A percentile compares a stretch with the other conserved stretches of the same genome.
These are phyloP conservation scores for Phallus indusiatus DNA, from an alignment of 768 basidiomycete genomes.

Conservation along the genomic window DNA sequence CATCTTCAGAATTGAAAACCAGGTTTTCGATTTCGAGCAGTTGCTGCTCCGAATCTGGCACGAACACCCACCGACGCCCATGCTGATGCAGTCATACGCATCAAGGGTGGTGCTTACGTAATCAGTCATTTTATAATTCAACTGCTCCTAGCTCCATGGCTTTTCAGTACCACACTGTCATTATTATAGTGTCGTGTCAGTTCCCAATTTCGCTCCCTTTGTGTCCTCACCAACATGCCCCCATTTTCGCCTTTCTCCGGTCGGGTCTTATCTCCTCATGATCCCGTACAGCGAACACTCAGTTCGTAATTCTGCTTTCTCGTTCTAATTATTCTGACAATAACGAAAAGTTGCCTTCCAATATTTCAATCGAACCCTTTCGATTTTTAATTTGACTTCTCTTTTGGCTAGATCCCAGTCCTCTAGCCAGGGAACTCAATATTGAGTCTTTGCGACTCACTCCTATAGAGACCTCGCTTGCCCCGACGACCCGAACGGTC, in stretches of 20 bases:
- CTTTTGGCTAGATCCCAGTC: slow-evolving; percentile 3
- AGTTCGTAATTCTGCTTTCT: neutral
- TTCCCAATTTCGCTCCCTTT: neutral
- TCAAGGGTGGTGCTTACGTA: neutral
- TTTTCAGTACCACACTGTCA: neutral
- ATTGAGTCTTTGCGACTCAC: slow-evolving; percentile 7
- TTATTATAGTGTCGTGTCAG: neutral
- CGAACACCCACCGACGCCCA: too few species aligned
- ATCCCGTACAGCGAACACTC: neutral
- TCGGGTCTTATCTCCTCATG: neutral
- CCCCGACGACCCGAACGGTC: neutral
- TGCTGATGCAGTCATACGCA: neutral
- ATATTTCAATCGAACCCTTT: too few species aligned
- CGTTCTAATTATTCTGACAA: neutral
- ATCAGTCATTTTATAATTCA: neutral
- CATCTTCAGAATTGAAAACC: too few species aligned
- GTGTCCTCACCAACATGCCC: neutral
- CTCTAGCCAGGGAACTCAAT: slow-evolving; percentile 7
- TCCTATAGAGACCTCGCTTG: neutral
- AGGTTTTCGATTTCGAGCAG: too few species aligned
- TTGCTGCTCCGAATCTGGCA: too few species aligned
- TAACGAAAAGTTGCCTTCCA: neutral
- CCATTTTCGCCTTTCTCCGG: neutral
- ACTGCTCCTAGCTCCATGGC: neutral
- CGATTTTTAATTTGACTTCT: neutral